Conservation (phyloP, 139 green algal genomes). For the Pleodorina starrii region DNA sequence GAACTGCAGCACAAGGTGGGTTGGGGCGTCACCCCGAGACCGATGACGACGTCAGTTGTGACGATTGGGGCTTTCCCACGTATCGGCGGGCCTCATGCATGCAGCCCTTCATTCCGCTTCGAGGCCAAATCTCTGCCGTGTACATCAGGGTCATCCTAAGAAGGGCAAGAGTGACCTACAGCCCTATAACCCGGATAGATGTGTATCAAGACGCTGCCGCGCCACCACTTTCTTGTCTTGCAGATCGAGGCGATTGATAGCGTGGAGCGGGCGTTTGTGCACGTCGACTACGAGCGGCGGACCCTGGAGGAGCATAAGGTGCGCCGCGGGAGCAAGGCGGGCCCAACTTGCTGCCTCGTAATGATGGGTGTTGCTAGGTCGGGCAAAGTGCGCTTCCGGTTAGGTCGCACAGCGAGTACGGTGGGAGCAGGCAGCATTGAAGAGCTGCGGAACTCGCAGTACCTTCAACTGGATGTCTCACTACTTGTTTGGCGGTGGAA, state of each 20-base stretch:
- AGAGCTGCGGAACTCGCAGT: background rate
- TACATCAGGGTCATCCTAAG: no score
- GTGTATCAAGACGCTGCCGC: no score
- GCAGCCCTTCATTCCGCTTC: no score
- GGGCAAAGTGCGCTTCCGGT: no score
- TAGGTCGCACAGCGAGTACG: no score
- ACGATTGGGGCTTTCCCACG: background rate
- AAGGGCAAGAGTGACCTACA: no score
- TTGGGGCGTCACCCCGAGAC: no score
- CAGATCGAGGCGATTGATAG: conserved; percentile 32
- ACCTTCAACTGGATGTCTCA: background rate
- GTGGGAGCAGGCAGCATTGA: background rate
- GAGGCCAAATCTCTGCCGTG: no score
- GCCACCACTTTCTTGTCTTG: background rate
- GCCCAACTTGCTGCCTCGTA: background rate
- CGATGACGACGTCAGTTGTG: no score
- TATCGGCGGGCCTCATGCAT: no score
- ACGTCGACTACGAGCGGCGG: conserved; percentile 80
- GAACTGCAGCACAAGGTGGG: conserved; percentile 71
- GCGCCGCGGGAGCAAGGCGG: background rate
- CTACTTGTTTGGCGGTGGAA: background rate
- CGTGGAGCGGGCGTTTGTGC: conserved; percentile 86
- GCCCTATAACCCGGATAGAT: no score
- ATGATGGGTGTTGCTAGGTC: background rate
- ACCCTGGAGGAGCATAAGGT: conserved; percentile 40